phyloP scores from a whole-genome alignment of 805 yeast genomes.

The Saccharomycopsis oosterbeekiorum region DNA sequence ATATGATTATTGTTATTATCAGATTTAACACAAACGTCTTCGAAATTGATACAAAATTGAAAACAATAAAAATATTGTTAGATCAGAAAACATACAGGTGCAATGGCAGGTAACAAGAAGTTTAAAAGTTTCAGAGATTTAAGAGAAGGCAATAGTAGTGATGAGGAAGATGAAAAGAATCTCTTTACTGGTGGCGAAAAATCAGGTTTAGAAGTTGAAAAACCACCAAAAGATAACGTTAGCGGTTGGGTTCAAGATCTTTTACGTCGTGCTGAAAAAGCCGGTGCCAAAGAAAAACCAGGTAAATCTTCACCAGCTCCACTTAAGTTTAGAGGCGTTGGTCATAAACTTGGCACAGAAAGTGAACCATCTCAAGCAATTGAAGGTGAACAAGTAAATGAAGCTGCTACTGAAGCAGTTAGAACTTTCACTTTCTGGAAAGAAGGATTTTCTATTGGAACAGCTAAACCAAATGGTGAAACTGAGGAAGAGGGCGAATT shows the following conservation, averaged over 20 bases:
- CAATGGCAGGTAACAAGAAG: neutral
- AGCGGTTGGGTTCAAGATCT: slow-evolving; percentile 39
- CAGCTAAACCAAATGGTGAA: neutral
- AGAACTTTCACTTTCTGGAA: slow-evolving; percentile 92
- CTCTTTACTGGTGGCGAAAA: slow-evolving; percentile 64
- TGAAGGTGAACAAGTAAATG: slow-evolving; percentile 28
- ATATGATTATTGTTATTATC: neutral
- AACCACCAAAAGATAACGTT: slow-evolving; percentile 41
- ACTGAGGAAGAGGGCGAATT: slow-evolving; percentile 68
- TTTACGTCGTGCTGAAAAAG: slow-evolving; percentile 57
- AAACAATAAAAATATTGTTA: neutral
- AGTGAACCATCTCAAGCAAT: slow-evolving; percentile 27
- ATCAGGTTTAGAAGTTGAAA: slow-evolving; percentile 70
- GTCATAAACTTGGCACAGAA: slow-evolving; percentile 33
- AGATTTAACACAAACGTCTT: neutral
- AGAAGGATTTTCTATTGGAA: slow-evolving; percentile 76
- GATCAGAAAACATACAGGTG: too few relatives aligned
- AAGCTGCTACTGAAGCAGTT: slow-evolving; percentile 40
- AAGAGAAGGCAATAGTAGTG: slow-evolving; percentile 23
- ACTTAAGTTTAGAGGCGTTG: slow-evolving; percentile 28
- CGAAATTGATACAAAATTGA: neutral
- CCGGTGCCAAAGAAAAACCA: slow-evolving; percentile 31
- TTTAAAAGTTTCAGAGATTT: slow-evolving; percentile 7
- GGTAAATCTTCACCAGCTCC: slow-evolving; percentile 28
- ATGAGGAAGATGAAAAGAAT: slow-evolving; percentile 47